Conservation (phyloP, 1,139 yeast genomes). For the Nakaseomyces bracarensis region DNA sequence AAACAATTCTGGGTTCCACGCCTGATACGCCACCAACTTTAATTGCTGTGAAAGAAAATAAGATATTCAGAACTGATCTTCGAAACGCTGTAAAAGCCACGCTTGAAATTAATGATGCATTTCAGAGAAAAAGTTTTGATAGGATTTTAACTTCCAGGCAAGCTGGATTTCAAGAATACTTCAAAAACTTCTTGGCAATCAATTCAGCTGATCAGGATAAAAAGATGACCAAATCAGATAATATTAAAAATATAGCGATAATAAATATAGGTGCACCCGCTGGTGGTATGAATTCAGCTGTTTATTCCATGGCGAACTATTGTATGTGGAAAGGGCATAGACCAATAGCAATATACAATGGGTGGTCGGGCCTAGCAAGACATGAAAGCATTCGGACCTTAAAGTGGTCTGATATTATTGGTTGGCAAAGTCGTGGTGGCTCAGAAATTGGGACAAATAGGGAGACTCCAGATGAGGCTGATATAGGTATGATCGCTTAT, state of each 20-base stretch:
- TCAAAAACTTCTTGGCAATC: constrained; percentile 60
- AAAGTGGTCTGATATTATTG: constrained; percentile 79
- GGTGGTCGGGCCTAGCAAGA: constrained; percentile 81
- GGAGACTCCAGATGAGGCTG: constrained; percentile 65
- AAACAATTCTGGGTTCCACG: constrained; percentile 79
- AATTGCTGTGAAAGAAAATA: constrained; percentile 84
- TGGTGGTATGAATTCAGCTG: constrained; percentile 90
- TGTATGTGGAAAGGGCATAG: constrained; percentile 86
- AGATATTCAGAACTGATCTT: constrained; percentile 72
- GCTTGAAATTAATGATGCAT: constrained; percentile 78
- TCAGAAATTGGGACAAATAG: constrained; percentile 94
- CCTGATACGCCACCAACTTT: constrained; percentile 93
- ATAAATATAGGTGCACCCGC: constrained; percentile 96
- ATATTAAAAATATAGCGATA: constrained; percentile 59
- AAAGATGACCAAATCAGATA: constrained; percentile 41
- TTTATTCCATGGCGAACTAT: constrained; percentile 83
- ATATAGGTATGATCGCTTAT: constrained; percentile 82
- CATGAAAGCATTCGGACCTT: constrained; percentile 70
- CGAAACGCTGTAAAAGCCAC: constrained; percentile 86
- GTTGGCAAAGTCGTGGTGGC: constrained; percentile 89
- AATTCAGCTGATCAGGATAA: constrained; percentile 58
- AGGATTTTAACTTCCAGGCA: constrained; percentile 83
- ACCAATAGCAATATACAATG: constrained; percentile 81
- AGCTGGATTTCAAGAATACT: constrained; percentile 74
- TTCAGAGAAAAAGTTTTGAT: constrained; percentile 66